phyloP scores from a whole-genome alignment of 2,329 filamentous ascomycete genomes.

The Colletotrichum orchidophilum region DNA sequence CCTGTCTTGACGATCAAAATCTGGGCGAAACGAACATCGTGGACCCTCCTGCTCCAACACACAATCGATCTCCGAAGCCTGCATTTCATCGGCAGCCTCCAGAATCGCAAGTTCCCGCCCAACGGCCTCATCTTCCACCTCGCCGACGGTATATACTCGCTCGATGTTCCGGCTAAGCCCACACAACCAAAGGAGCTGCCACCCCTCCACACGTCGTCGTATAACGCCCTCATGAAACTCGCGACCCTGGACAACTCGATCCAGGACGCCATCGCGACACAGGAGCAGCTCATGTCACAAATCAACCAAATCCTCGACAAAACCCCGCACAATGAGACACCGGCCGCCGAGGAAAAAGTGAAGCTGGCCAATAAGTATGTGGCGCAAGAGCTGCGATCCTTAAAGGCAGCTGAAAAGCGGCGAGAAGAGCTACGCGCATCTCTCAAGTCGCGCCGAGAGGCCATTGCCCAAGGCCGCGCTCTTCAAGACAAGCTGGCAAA shows the following conservation, averaged over 20 bases:
- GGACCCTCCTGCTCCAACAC: conserved; percentile 75
- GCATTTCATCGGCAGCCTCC: conserved; percentile 80
- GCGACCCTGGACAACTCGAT: conserved; percentile 91
- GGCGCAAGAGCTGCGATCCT: conserved; percentile 69
- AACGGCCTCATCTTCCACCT: conserved; percentile 91
- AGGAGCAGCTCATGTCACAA: conserved; percentile 77
- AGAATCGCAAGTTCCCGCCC: conserved; percentile 75
- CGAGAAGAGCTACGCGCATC: conserved; percentile 75
- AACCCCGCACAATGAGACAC: conserved; percentile 52
- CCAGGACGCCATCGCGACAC: conserved; percentile 85
- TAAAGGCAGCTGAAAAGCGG: conserved; percentile 69
- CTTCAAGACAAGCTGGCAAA: conserved; percentile 66
- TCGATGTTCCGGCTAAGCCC: conserved; percentile 68
- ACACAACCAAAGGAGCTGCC: conserved; percentile 63
- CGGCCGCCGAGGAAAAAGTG: conserved; percentile 59
- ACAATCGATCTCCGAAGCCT: conserved; percentile 75
- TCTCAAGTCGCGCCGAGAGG: conserved; percentile 70
- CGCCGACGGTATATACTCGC: conserved; percentile 85
- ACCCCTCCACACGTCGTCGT: conserved; percentile 75
- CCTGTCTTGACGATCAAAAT: conserved; percentile 74
- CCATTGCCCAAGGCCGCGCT: conserved; percentile 72
- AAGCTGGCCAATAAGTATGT: conserved; percentile 64
- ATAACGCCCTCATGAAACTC: conserved; percentile 87
- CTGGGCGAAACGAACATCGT: conserved; percentile 74
- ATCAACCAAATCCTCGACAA: conserved; percentile 70